Conservation (phyloP, 139 green algal genomes). For the Auxenochlorella protothecoides region DNA sequence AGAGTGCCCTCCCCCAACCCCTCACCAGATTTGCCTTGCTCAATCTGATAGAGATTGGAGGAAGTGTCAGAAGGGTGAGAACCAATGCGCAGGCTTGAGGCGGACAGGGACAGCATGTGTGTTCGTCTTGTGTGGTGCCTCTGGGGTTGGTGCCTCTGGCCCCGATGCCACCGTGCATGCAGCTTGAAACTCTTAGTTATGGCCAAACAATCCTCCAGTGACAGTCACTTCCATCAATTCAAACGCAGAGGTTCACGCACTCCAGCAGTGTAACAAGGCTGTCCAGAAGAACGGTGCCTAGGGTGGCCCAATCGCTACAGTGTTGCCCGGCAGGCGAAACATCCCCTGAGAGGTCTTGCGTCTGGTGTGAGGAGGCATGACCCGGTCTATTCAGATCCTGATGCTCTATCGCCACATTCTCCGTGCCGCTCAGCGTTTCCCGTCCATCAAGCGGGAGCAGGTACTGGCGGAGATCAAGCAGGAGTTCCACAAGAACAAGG, state of each 20-base stretch:
- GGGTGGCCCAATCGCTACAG: not conserved
- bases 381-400: constrained; percentile 12
- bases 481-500: constrained; percentile 62
- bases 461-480: constrained; percentile 57
- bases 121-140: too few relatives aligned
- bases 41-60: not conserved
- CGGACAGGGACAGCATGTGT: too few relatives aligned
- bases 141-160: not conserved
- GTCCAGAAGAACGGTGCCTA: constrained; percentile 5
- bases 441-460: constrained; percentile 46
- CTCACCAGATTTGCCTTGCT: not conserved
- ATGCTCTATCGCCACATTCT: constrained; percentile 64
- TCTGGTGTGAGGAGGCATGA: too few relatives aligned
- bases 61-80: not conserved
- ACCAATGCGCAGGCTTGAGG: not conserved
- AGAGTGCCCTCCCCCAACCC: too few relatives aligned
- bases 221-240: not conserved
- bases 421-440: constrained; percentile 57
- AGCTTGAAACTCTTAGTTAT: not conserved
- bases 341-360: not conserved
- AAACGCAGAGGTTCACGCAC: constrained; percentile 20
- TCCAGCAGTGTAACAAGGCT: constrained; percentile 26
- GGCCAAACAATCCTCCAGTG: not conserved
- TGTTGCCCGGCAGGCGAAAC: not conserved
- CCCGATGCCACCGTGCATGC: not conserved